A percentile compares a stretch with the other conserved stretches of the same genome.
Evolutionary conservation across 495 filamentous ascomycete species (phyloP).

Genomic region (Penicillium parvum): DNA sequence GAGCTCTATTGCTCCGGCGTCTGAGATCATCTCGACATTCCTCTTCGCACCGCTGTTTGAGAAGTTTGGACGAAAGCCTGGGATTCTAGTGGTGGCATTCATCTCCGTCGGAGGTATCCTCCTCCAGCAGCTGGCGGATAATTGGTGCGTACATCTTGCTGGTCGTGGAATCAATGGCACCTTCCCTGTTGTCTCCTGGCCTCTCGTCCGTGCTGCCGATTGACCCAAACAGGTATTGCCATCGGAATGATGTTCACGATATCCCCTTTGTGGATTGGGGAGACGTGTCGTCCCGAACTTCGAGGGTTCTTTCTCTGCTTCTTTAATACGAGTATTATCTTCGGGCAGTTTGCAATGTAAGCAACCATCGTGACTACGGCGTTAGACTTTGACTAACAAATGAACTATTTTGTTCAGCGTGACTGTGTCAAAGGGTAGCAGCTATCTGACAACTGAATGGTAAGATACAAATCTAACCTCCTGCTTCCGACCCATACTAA

Average conservation of each 20-base stretch:
- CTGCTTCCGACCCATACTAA: conserved; percentile 2
- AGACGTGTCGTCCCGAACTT: conserved; percentile 23
- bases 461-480: not conserved
- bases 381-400: not conserved
- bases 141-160: conserved; percentile 18
- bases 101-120: conserved; percentile 16
- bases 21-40: conserved; percentile 17
- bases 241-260: conserved; percentile 8
- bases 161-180: conserved; percentile 20
- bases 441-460: not conserved
- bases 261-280: conserved; percentile 24
- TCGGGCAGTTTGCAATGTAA: conserved; percentile 13
- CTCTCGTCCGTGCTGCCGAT: not conserved
- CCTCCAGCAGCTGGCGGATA: conserved; percentile 18
- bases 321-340: conserved; percentile 25
- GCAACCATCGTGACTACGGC: not conserved
- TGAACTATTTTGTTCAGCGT: not conserved
- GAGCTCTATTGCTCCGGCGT: conserved; percentile 2
- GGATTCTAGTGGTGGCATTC: conserved; percentile 12
- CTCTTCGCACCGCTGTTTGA: conserved; percentile 13
- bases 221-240: not conserved
- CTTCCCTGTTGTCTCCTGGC: not conserved
- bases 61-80: conserved; percentile 21
- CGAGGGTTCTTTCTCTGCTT: conserved; percentile 25
- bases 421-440: not conserved